Evolutionary conservation across 2,329 filamentous ascomycete species (phyloP), one percentile per base, ranked within the genome.

Genomic region (Alternaria brassicicola): DNA sequence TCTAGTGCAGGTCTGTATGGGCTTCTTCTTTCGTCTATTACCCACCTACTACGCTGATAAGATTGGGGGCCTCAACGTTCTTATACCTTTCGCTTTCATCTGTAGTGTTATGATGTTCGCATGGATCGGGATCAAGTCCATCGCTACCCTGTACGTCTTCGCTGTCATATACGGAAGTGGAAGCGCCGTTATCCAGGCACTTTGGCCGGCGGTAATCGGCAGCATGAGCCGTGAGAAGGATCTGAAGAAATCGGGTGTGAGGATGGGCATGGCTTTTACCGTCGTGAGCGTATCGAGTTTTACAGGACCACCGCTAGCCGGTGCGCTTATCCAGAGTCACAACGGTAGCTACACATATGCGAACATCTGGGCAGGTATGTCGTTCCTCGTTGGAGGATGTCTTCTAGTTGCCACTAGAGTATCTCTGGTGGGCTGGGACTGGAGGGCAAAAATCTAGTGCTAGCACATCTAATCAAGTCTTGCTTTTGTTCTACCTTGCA

Each of bases 1-100:
- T 2, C 78, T 89, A 30, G 81, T 88, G 21, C 66, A 83, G 76
- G 38, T 78, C 82, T 67, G 65, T 58, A 73, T 59, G 85, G 85
- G 23, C 68, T 84, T 35, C 77, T 78, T 61, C 82, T 86, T 28
- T 72, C 85, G 17, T 54, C 84, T 39, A 76, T 81, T 8, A 79
- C 84, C 52, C 75, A 81, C 62, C 54, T 88, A 70, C 53, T 70
- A 67, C 42, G 72, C 71, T 3, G 70, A 75, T 46, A 71, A 71
- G 21, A 56, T 73, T 23, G 39, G 85, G 81, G 10, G 86, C 65
- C 79, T 78, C 67, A 70, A 65, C 67, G 86, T 19, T 76, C 83
- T 8, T 68, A 88, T 57, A 82, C 49, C 80, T 0, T 81, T 83
- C 45, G 78, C 78, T 1, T 69, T 81, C n/a, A 61, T 81, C 13